Evolutionary conservation across 2,329 filamentous ascomycete species (phyloP).

Genomic region (Epichloe baconii): DNA sequence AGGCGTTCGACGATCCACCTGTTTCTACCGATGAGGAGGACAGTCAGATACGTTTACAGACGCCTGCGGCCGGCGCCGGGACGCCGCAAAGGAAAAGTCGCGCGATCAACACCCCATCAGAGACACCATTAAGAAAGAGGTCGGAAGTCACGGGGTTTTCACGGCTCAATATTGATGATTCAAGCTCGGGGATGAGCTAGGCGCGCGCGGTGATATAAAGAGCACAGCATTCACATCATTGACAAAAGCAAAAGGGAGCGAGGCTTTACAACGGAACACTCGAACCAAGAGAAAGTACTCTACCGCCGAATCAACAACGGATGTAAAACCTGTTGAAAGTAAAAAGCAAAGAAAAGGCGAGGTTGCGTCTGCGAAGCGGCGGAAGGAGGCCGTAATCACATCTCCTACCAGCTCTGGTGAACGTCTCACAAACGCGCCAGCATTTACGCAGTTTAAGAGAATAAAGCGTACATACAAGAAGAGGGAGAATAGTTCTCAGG

Average conservation of each 20-base stretch:
- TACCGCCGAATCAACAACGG: neutral
- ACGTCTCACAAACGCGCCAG: slow-evolving; percentile 12
- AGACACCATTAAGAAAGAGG: neutral
- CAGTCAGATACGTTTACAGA: slow-evolving; percentile 2
- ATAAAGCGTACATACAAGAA: slow-evolving; percentile 16
- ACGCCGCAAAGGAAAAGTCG: neutral
- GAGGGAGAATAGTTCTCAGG: slow-evolving; percentile 11
- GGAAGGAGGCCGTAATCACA: neutral
- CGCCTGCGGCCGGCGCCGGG: neutral
- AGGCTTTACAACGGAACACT: neutral
- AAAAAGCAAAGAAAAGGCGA: slow-evolving; percentile 6
- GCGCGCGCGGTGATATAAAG: slow-evolving; percentile 18
- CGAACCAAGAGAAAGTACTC: slow-evolving; percentile 5
- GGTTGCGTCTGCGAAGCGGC: neutral
- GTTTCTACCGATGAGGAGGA: slow-evolving; percentile 18
- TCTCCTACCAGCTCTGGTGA: slow-evolving; percentile 9
- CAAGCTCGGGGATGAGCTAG: slow-evolving; percentile 13
- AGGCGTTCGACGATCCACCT: slow-evolving; percentile 13
- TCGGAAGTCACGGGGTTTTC: neutral
- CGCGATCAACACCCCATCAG: neutral
- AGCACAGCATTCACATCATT: slow-evolving; percentile 24
- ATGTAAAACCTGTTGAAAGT: neutral
- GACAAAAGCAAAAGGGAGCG: neutral
- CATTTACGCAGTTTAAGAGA: slow-evolving; percentile 11
- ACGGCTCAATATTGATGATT: slow-evolving; percentile 9